Percentiles rank a stretch among this genome's conserved stretches.
These are phyloP conservation scores for Ceratocystis cacaofunesta DNA, from an alignment of 2,329 filamentous ascomycete species.

Conservation along the genomic window DNA sequence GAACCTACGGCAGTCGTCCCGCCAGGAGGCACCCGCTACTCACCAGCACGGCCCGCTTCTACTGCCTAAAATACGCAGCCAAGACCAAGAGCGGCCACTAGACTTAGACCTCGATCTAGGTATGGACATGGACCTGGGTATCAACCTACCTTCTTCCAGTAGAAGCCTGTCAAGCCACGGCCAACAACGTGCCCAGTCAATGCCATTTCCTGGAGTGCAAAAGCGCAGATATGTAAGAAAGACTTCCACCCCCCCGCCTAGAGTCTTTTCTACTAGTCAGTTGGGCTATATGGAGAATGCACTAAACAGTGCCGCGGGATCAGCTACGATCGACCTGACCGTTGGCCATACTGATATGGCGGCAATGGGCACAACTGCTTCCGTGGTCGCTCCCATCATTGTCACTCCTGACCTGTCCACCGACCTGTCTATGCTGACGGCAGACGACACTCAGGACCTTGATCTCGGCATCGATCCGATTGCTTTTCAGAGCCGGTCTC, in stretches of 20 bases:
- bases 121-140: neutral
- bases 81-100: conserved; percentile 46
- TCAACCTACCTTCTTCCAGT: conserved; percentile 23
- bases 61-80: conserved; percentile 70
- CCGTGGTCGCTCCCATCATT: neutral
- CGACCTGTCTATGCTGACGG: neutral
- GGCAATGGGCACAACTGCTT: neutral
- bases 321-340: neutral
- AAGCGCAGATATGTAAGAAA: conserved; percentile 4
- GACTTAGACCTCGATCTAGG: neutral
- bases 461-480: neutral
- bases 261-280: neutral
- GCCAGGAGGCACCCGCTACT: conserved; percentile 51
- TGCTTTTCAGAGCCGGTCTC: neutral
- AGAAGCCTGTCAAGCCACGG: conserved; percentile 28
- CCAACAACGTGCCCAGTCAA: neutral
- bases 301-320: neutral
- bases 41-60: conserved; percentile 65
- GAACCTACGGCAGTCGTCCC: conserved; percentile 15
- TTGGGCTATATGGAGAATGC: neutral
- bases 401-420: neutral
- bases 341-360: neutral
- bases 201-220: conserved; percentile 3
- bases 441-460: neutral
- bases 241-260: neutral